Conservation (phyloP, 805 yeast genomes). For the Grigorovia yakushimaensis region DNA sequence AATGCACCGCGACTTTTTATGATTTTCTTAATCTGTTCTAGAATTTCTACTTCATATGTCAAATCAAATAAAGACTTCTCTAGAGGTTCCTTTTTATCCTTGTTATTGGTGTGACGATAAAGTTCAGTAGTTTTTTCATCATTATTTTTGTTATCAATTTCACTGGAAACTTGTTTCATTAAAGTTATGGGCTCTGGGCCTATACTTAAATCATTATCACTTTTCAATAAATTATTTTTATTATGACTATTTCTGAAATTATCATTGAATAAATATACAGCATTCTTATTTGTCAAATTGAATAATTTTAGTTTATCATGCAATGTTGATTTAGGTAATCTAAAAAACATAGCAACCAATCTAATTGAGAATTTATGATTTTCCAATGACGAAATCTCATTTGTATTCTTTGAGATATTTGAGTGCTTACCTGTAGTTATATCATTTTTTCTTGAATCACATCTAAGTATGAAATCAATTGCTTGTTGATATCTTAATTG, state of each 20-base stretch:
- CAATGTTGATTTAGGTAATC: constrained; percentile 21
- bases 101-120: too few species aligned
- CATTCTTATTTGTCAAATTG: too few species aligned
- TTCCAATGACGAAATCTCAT: not conserved
- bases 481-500: not conserved
- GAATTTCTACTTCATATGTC: not conserved
- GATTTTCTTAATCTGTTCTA: not conserved
- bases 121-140: not conserved
- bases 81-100: not conserved
- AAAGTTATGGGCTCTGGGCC: too few species aligned
- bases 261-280: not conserved
- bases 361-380: constrained; percentile 13
- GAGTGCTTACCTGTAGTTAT: not conserved
- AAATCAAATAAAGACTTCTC: not conserved
- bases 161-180: too few species aligned
- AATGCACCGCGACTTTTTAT: not conserved
- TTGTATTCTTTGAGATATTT: too few species aligned
- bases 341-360: constrained; percentile 19
- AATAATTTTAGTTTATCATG: constrained; percentile 9
- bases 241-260: not conserved
- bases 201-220: too few species aligned
- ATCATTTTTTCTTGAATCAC: not conserved
- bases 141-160: too few species aligned
- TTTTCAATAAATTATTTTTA: not conserved
- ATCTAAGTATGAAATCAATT: not conserved